These are phyloP conservation scores for Monocercomonoides exilis DNA, from an alignment of 78 protist species.

Conservation along the genomic window DNA sequence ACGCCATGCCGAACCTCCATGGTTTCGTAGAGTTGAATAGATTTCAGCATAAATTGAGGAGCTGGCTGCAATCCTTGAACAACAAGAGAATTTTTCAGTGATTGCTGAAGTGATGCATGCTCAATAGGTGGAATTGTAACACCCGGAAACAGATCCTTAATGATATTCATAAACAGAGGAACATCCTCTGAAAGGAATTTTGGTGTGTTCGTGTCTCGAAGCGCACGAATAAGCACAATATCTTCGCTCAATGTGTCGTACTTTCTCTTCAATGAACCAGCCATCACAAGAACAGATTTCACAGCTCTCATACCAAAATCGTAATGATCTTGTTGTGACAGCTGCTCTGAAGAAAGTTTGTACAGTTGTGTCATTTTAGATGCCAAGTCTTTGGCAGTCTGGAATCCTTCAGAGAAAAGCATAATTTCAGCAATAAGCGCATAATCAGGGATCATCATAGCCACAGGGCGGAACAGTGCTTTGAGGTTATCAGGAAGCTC, in stretches of 20 bases:
- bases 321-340: conserved; percentile 71
- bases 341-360: conserved; percentile 68
- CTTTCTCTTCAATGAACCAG: conserved; percentile 35
- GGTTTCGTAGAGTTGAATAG: conserved; percentile 53
- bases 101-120: conserved; percentile 15
- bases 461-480: conserved; percentile 72
- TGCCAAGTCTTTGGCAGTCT: conserved; percentile 46
- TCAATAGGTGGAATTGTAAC: conserved; percentile 3
- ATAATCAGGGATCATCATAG: conserved; percentile 68
- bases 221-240: conserved; percentile 30
- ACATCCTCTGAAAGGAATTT: conserved; percentile 47
- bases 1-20: conserved; percentile 67
- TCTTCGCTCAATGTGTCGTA: conserved; percentile 6
- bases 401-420: conserved; percentile 69
- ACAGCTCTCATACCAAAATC: conserved; percentile 85
- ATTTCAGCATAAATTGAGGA: conserved; percentile 35
- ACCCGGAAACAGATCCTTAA: conserved; percentile 57
- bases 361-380: conserved; percentile 54
- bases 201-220: conserved; percentile 38
- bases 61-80: conserved; percentile 21
- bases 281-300: conserved; percentile 70
- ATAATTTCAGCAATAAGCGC: conserved; percentile 61
- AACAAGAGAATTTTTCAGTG: neutral
- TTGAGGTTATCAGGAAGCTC: conserved; percentile 81
- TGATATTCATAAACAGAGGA: conserved; percentile 52